phyloP scores from a whole-genome alignment of 2,329 filamentous ascomycete species.

The Alternaria burnsii region DNA sequence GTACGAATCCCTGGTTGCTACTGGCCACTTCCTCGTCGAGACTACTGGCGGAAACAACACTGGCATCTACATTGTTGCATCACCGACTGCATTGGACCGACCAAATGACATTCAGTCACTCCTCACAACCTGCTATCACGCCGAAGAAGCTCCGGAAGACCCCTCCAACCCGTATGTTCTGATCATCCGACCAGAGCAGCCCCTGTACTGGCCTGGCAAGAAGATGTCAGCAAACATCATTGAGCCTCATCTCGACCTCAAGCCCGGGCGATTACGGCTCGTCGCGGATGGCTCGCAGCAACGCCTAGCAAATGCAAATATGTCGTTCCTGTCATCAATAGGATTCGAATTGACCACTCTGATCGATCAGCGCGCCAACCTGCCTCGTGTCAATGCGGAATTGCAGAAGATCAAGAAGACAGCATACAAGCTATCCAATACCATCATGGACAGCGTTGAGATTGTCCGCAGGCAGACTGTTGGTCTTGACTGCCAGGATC shows the following conservation, averaged over 20 bases:
- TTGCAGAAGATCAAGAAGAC: slow-evolving; percentile 95
- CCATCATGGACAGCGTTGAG: slow-evolving; percentile 98
- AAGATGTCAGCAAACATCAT: slow-evolving; percentile 75
- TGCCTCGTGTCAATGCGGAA: slow-evolving; percentile 89
- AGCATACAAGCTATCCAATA: slow-evolving; percentile 94
- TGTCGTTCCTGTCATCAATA: slow-evolving; percentile 77
- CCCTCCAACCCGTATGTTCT: slow-evolving; percentile 83
- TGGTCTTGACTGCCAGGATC: slow-evolving; percentile 87
- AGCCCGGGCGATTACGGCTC: slow-evolving; percentile 83
- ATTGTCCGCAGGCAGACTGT: slow-evolving; percentile 86
- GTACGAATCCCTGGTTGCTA: slow-evolving; percentile 79
- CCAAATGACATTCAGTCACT: slow-evolving; percentile 85
- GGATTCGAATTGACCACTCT: slow-evolving; percentile 87
- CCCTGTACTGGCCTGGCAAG: slow-evolving; percentile 82
- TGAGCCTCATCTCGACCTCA: slow-evolving; percentile 83
- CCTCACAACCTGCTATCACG: slow-evolving; percentile 79
- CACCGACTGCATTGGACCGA: slow-evolving; percentile 76
- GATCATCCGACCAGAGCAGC: slow-evolving; percentile 81
- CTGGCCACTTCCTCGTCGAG: slow-evolving; percentile 88
- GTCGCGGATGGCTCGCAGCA: slow-evolving; percentile 87
- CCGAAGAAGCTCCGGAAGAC: slow-evolving; percentile 75
- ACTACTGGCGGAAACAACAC: slow-evolving; percentile 71
- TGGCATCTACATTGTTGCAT: slow-evolving; percentile 84
- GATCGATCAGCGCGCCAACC: slow-evolving; percentile 90
- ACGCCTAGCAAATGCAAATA: slow-evolving; percentile 79